Evolutionary conservation across 257 asterid species (phyloP), one percentile per base, ranked within the genome.

Genomic region (Ligustrum vulgare): DNA sequence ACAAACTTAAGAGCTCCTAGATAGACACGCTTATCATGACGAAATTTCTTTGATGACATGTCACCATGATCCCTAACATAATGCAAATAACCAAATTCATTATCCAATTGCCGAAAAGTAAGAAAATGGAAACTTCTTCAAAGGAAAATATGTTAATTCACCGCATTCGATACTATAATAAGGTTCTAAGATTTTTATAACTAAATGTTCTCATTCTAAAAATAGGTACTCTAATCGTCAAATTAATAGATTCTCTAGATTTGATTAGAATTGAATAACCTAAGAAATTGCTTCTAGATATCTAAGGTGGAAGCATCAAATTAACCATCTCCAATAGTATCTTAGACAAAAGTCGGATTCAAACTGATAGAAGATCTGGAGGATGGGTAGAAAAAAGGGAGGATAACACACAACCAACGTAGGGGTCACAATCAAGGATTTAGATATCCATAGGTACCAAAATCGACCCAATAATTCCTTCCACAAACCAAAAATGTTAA

Each of bases 11-110:
- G 94, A 54, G 99, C 99, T 75, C 98, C 99, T 70, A 94, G 82
- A 79, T 94, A 94, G 35, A 94, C 99, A 66, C 99, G 94, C 81
- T 94, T 94, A 82, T 94, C 99, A 36, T 94, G 99, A n/a, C 98
- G 90, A 79, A 81, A 94, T 75, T 94, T 92, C 83, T 94, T 94
- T 0, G 98, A 94, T 6, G 99, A 82, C 99, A 94, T 94, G 83
- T 94, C 99, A 28, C 99, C 99, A 84, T 94, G 99, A 80, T 94
- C 99, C 88, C 99, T 92, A 87, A 62, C 12, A 70, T 79, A 70
- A 72, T 32, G 70, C 8, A 49, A 43, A 22, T 47, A n/a, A 75
- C 25, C 36, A 71, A 64, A 12, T 22, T 28, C 75, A 70, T 41
- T 3, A 20, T 72, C 54, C 31, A 77, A 70, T 35, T 3, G 15